Evolutionary conservation across 805 yeast species (phyloP).

Genomic region (Ogataea salicorniae): DNA sequence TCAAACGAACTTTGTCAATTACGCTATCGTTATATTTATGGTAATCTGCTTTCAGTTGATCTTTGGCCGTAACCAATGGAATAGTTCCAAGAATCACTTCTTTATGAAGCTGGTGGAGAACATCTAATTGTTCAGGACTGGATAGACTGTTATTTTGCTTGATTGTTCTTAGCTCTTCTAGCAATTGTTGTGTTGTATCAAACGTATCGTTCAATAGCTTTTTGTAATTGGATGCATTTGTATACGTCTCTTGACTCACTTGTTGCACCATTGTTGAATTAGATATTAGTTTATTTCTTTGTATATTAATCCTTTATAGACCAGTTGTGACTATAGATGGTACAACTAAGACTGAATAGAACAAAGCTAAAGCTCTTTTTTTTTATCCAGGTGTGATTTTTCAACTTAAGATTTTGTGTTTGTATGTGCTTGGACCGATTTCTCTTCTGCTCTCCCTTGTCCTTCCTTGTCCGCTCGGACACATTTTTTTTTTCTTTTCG

Average conservation of each 20-base stretch:
- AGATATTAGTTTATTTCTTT: too few relatives aligned
- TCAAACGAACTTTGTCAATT: slow-evolving; percentile 9
- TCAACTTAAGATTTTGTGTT: too few relatives aligned
- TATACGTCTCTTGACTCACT: too few relatives aligned
- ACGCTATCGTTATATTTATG: slow-evolving; percentile 10
- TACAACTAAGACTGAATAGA: too few relatives aligned
- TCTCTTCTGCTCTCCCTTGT: too few relatives aligned
- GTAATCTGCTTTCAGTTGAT: slow-evolving; percentile 15
- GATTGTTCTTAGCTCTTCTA: slow-evolving; percentile 5
- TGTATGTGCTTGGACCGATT: too few relatives aligned
- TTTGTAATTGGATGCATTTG: slow-evolving; percentile 4
- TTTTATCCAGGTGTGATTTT: too few relatives aligned
- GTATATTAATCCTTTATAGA: too few relatives aligned
- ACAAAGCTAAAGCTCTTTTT: too few relatives aligned
- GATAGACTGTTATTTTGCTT: slow-evolving; percentile 2
- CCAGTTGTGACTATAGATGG: too few relatives aligned
- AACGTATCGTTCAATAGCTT: slow-evolving; percentile 15
- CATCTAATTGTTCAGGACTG: slow-evolving; percentile 7
- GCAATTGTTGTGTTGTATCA: slow-evolving; percentile 7
- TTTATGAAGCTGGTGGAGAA: slow-evolving; percentile 5
- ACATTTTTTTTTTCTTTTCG: too few relatives aligned
- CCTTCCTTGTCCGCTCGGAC: too few relatives aligned
- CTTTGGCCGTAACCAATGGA: slow-evolving; percentile 14
- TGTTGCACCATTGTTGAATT: not conserved
- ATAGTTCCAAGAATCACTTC: slow-evolving; percentile 18